Base-by-base conservation (phyloP, 495 filamentous ascomycete genomes). In the Xylaria nigripes region DNA sequence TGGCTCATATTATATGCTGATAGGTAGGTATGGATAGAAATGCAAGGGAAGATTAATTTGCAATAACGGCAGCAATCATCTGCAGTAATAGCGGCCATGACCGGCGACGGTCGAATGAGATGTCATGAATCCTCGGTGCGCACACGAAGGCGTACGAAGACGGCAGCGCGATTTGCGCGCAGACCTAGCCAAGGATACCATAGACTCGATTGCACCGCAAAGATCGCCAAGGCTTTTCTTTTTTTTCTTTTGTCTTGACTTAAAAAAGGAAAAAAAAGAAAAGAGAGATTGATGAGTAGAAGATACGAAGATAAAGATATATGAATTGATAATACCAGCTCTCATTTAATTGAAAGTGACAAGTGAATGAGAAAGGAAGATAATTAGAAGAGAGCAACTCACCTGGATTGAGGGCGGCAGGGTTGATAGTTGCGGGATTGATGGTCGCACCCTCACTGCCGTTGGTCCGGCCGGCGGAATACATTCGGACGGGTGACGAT, bases 371-470 rank as follows among this genome's bases (percentile, higher is more conserved):
- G 12, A 41, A n/a, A 18, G 18, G 27, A 51, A 7, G 32, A 43
- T 29, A 38, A 51, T 54, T 59, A 10, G 24, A 38, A n/a, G 25
- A 38, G 6, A 40, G 23, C 54, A 50, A 74, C 75, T 65, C 68
- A 78, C 75, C 75, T 70, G 74, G 68, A 64, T 75, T 75, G 68
- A 78, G 74, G 40, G 75, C 75, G 59, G 75, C 75, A 71, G 74
- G 67, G 65, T 75, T 75, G 70, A 78, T 74, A 51, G 75, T 75
- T 61, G 74, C 74, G 65, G 75, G 75, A 68, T 76, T 75, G 71
- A 78, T 78, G 69, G 75, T 78, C 62, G 72, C 74, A 78, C 75
- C 74, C 68, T 78, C 75, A 70, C 70, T 71, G 73, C 75, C 73
- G 70, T 76, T 75, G 62, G 73, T 71, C 67, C 70, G 75, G 71